Conservation (phyloP, 1,284 basidiomycete species). For the Coniferiporia sulphurascens region DNA sequence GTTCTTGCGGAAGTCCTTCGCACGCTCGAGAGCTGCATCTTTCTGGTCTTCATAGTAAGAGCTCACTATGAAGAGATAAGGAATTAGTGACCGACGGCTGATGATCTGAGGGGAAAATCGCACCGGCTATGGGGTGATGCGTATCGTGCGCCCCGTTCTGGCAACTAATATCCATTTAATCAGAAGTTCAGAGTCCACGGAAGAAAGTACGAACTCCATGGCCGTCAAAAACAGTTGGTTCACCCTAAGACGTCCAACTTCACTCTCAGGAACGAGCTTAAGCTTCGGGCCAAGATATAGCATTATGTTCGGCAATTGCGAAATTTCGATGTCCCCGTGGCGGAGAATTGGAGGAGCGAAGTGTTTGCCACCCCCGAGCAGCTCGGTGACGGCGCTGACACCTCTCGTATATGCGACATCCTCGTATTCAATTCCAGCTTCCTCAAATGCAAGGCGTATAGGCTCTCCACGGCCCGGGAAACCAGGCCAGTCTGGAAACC, state of each 20-base stretch:
- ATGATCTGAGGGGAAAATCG: background rate
- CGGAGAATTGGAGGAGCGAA: slow-evolving; percentile 36
- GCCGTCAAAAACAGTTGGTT: slow-evolving; percentile 33
- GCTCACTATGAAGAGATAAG: background rate
- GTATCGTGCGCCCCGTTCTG: slow-evolving; percentile 18
- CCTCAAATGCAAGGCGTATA: slow-evolving; percentile 42
- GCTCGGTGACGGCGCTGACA: slow-evolving; percentile 8
- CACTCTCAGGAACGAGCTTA: slow-evolving; percentile 30
- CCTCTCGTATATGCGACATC: slow-evolving; percentile 26
- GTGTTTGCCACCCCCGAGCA: slow-evolving; percentile 23
- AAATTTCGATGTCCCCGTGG: slow-evolving; percentile 25
- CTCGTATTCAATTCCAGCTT: slow-evolving; percentile 34
- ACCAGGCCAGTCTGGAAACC: slow-evolving; percentile 25
- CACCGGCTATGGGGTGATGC: slow-evolving; percentile 16
- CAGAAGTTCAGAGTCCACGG: background rate
- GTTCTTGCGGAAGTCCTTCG: slow-evolving; percentile 32
- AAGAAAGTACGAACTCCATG: slow-evolving; percentile 23
- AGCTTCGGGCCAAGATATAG: slow-evolving; percentile 38
- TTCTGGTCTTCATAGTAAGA: slow-evolving; percentile 17
- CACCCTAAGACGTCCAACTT: slow-evolving; percentile 23
- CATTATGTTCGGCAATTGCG: slow-evolving; percentile 40
- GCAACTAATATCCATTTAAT: background rate
- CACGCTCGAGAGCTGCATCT: slow-evolving; percentile 6
- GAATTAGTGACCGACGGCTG: background rate
- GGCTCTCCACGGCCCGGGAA: slow-evolving; percentile 45